A percentile compares a stretch with the other conserved stretches of the same genome.
Conservation (phyloP, 345 rosid genomes). For the Eucalyptus regnans region DNA sequence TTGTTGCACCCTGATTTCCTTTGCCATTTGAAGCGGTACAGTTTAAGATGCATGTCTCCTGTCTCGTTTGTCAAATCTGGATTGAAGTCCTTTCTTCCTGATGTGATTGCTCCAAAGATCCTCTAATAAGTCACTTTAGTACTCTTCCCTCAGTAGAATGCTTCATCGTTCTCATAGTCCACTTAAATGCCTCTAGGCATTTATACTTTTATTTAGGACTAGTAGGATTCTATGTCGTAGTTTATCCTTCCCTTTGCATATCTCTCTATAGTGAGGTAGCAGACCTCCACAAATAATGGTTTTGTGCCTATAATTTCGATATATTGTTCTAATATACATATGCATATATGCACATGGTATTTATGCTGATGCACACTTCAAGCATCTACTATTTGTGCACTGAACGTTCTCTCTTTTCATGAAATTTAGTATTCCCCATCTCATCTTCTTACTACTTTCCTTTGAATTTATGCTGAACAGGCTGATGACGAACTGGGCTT, state of each 20-base stretch:
- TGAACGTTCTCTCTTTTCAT: neutral
- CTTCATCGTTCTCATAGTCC: neutral
- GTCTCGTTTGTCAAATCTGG: neutral
- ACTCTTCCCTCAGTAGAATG: neutral
- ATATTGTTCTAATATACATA: neutral
- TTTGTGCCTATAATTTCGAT: neutral
- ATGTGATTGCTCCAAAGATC: neutral
- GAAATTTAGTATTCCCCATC: neutral
- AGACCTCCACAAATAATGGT: neutral
- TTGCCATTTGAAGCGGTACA: neutral
- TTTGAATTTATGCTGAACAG: constrained; percentile 24
- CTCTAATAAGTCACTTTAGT: neutral
- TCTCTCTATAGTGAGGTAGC: neutral
- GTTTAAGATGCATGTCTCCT: neutral
- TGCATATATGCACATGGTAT: neutral
- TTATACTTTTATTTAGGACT: neutral
- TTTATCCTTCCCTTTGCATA: neutral
- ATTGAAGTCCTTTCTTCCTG: neutral
- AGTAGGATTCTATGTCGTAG: neutral
- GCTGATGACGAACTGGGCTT: constrained; percentile 82
- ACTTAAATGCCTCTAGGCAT: neutral
- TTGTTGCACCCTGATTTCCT: neutral
- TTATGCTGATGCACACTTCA: neutral
- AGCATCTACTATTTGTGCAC: neutral
- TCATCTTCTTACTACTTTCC: neutral